These are phyloP conservation scores for Lactifluus pinguis DNA, from an alignment of 768 basidiomycete genomes.

Conservation along the genomic window DNA sequence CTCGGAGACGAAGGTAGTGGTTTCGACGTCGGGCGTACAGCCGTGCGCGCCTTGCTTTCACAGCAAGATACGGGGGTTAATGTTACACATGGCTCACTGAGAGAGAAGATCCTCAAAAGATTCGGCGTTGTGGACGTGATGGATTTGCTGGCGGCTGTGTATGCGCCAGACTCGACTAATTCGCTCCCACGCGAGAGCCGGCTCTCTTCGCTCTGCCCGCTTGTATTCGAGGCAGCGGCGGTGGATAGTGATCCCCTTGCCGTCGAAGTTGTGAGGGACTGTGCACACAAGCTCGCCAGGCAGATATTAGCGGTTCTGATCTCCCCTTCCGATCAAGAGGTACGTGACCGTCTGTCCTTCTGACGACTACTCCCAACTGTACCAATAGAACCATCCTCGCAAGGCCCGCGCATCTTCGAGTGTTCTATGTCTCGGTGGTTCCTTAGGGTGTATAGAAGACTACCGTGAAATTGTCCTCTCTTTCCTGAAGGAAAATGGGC, in stretches of 20 bases:
- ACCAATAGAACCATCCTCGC: constrained; percentile 1
- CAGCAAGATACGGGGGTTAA: constrained; percentile 35
- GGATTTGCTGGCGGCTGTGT: constrained; percentile 57
- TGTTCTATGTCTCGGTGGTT: constrained; percentile 74
- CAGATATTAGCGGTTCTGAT: constrained; percentile 49
- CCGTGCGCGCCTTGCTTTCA: constrained; percentile 56
- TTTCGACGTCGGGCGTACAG: constrained; percentile 69
- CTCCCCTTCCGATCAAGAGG: constrained; percentile 20
- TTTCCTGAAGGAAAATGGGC: constrained; percentile 46
- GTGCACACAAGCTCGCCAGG: constrained; percentile 46
- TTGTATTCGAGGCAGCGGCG: constrained; percentile 75
- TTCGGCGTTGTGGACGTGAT: constrained; percentile 51
- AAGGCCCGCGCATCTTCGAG: constrained; percentile 43
- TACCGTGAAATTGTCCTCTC: constrained; percentile 52
- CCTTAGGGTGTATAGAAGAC: constrained; percentile 50
- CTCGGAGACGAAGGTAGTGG: constrained; percentile 56
- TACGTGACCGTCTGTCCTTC: background rate
- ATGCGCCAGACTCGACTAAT: constrained; percentile 47
- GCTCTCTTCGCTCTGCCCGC: constrained; percentile 60
- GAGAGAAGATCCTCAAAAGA: constrained; percentile 37
- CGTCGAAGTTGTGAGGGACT: constrained; percentile 42
- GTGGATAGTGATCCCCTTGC: constrained; percentile 59
- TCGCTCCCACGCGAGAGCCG: constrained; percentile 55
- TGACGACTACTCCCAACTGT: background rate
- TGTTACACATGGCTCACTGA: constrained; percentile 27